A percentile compares a stretch with the other conserved stretches of the same genome.
phyloP scores from a whole-genome alignment of 2,329 filamentous ascomycete genomes.

The Aureobasidium musti region DNA sequence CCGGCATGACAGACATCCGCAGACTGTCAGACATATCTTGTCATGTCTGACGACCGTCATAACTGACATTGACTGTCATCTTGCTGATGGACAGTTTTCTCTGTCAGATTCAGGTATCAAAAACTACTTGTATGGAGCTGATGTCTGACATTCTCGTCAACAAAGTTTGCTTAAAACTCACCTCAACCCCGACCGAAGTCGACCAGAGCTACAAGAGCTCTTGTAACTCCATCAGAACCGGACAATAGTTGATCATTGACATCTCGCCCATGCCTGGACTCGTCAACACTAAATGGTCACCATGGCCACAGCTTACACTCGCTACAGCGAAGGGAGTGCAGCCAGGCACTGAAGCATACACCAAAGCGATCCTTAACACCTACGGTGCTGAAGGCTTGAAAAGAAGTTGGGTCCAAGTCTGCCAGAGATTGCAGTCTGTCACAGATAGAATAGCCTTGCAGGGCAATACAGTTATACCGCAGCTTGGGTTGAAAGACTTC shows the following conservation, averaged over 20 bases:
- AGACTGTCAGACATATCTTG: not conserved
- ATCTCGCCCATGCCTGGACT: not conserved
- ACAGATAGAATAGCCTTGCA: conserved; percentile 34
- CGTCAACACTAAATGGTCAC: not conserved
- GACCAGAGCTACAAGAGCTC: not conserved
- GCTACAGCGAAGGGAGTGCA: conserved; percentile 8
- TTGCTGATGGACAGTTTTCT: not conserved
- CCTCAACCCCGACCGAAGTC: no score
- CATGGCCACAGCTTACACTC: conserved; percentile 13
- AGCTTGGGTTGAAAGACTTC: conserved; percentile 12
- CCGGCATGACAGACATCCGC: no score
- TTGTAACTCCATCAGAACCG: not conserved
- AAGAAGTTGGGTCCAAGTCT: conserved; percentile 12
- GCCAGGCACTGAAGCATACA: conserved; percentile 2
- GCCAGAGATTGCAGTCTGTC: conserved; percentile 5
- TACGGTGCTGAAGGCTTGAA: conserved; percentile 8
- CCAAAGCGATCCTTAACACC: not conserved
- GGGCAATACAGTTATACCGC: conserved; percentile 5
- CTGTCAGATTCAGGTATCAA: not conserved
- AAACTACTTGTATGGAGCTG: no score
- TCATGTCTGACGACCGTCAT: not conserved
- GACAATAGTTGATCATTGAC: not conserved
- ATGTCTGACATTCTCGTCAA: not conserved
- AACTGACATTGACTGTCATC: not conserved
- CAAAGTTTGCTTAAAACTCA: not conserved